A percentile compares a stretch with the other conserved stretches of the same genome.
phyloP scores from a whole-genome alignment of 148 eudicot genomes.

The Rhododendron williamsianum region DNA sequence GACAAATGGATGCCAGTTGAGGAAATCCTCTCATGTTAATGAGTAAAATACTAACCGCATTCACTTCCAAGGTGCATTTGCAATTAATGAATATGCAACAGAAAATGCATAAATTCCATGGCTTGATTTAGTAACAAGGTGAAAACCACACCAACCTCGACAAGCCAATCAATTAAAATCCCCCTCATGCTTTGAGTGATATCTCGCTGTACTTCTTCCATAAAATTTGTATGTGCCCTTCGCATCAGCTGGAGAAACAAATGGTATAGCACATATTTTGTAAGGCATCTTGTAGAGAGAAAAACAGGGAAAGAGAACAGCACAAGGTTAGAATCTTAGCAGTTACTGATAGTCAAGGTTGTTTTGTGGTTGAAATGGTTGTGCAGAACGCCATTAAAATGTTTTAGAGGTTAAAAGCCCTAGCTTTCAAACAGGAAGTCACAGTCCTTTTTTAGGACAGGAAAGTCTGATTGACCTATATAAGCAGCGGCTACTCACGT shows the following conservation, averaged over 20 bases:
- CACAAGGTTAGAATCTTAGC: not conserved
- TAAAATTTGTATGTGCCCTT: conserved; percentile 41
- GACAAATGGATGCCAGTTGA: not conserved
- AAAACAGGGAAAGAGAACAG: not conserved
- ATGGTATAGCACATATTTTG: not conserved
- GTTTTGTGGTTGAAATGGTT: not conserved
- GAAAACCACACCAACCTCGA: conserved; percentile 53
- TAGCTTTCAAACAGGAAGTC: not conserved
- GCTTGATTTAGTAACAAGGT: not conserved
- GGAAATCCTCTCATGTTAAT: not conserved
- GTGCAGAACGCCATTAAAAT: not conserved
- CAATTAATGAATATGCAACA: not conserved
- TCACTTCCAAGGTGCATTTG: not conserved
- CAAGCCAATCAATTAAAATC: conserved; percentile 84
- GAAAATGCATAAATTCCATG: not conserved
- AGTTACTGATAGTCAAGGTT: not conserved
- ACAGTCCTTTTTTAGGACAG: not conserved
- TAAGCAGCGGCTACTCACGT: too few species aligned
- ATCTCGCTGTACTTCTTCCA: conserved; percentile 69
- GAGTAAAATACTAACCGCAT: not conserved
- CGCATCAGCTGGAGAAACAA: conserved; percentile 47
- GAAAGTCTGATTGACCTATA: not conserved
- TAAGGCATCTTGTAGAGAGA: not conserved
- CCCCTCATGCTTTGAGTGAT: conserved; percentile 75
- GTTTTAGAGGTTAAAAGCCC: not conserved